Evolutionary conservation across 179 eudicot species (phyloP).

Genomic region (Spergularia azorica): DNA sequence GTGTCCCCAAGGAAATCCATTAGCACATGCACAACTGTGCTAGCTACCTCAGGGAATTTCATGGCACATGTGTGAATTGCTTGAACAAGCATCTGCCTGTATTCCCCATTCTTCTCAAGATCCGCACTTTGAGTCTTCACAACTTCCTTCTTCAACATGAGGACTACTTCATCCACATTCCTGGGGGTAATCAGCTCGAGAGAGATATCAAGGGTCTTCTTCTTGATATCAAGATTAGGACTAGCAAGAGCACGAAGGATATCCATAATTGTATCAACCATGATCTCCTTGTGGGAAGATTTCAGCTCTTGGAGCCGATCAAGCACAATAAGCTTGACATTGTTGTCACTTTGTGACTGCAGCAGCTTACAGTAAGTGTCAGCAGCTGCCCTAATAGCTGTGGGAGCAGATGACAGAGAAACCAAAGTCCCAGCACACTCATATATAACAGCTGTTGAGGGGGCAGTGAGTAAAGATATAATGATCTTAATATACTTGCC

Average conservation of each 20-base stretch:
- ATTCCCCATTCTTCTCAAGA: constrained; percentile 79
- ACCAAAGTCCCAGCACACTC: constrained; percentile 81
- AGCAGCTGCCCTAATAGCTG: constrained; percentile 76
- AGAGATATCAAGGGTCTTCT: constrained; percentile 71
- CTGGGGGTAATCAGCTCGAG: constrained; percentile 69
- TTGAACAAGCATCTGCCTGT: constrained; percentile 80
- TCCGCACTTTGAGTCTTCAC: constrained; percentile 77
- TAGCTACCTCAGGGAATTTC: constrained; percentile 81
- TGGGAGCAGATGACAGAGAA: constrained; percentile 73
- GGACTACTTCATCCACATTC: constrained; percentile 80
- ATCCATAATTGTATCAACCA: constrained; percentile 84
- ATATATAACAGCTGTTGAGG: constrained; percentile 66
- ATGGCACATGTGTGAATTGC: constrained; percentile 84
- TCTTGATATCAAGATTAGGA: constrained; percentile 71
- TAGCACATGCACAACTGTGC: constrained; percentile 78
- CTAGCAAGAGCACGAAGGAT: constrained; percentile 75
- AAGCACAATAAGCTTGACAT: constrained; percentile 77
- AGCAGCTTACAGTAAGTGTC: constrained; percentile 72
- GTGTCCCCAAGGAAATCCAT: constrained; percentile 90
- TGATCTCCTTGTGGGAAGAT: constrained; percentile 58
- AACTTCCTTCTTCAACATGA: constrained; percentile 72
- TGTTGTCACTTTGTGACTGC: constrained; percentile 80
- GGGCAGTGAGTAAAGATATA: constrained; percentile 65
- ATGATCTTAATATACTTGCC: constrained; percentile 75
- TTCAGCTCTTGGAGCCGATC: constrained; percentile 73